Conservation (phyloP, 2,329 filamentous ascomycete species). For the Stachybotrys chlorohalonatus region DNA sequence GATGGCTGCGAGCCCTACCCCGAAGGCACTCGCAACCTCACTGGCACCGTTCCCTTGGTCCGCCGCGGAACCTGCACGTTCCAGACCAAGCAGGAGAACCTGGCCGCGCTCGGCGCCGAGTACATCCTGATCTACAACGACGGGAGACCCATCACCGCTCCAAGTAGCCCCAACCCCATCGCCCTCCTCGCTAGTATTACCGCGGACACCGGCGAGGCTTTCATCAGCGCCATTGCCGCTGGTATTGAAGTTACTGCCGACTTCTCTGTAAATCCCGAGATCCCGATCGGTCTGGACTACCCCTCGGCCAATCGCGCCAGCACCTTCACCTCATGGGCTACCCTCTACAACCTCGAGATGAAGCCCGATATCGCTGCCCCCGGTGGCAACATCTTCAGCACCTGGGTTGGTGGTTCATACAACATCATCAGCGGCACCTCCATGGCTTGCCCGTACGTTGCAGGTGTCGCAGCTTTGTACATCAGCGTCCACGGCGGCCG, state of each 20-base stretch:
- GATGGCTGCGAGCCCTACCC: slow-evolving; percentile 31
- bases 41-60: slow-evolving; percentile 30
- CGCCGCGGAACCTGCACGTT: slow-evolving; percentile 23
- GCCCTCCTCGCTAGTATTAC: slow-evolving; percentile 9
- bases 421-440: slow-evolving; percentile 36
- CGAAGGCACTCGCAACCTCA: slow-evolving; percentile 26
- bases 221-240: slow-evolving; percentile 15
- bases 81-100: slow-evolving; percentile 15
- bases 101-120: slow-evolving; percentile 14
- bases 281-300: slow-evolving; percentile 12
- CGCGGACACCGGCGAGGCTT: slow-evolving; percentile 10
- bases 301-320: slow-evolving; percentile 23
- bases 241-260: slow-evolving; percentile 18
- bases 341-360: slow-evolving; percentile 29
- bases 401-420: slow-evolving; percentile 22
- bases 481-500: slow-evolving; percentile 22
- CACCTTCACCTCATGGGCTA: slow-evolving; percentile 33
- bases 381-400: slow-evolving; percentile 30
- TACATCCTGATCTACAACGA: slow-evolving; percentile 22
- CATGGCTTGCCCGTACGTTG: slow-evolving; percentile 38
- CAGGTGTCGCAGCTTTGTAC: slow-evolving; percentile 29
- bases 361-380: slow-evolving; percentile 34
- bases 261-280: slow-evolving; percentile 14
- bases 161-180: slow-evolving; percentile 4
- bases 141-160: slow-evolving; percentile 6